Percentiles rank a stretch among this genome's conserved stretches.
phyloP scores from a whole-genome alignment of 2,329 filamentous ascomycete genomes.

The Talaromyces piceae region DNA sequence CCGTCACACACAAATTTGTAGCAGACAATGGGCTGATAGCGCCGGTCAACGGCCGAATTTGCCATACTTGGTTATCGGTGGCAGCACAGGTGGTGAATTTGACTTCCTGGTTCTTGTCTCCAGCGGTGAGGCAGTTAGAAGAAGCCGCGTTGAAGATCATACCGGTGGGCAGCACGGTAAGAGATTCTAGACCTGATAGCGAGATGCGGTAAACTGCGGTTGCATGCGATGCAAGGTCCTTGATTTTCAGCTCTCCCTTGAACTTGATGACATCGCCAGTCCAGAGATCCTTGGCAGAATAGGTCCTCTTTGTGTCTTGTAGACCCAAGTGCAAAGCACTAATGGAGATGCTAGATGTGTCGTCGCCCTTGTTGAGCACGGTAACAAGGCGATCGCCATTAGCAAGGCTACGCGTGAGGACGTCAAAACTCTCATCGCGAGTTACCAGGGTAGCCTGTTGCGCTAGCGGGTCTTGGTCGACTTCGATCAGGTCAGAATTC shows the following conservation, averaged over 20 bases:
- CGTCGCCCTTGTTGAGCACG: constrained; percentile 38
- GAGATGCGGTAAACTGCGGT: constrained; percentile 40
- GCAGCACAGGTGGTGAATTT: constrained; percentile 33
- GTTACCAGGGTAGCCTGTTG: constrained; percentile 44
- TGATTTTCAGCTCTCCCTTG: constrained; percentile 18
- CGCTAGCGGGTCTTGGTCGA: constrained; percentile 38
- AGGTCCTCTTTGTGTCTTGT: constrained; percentile 17
- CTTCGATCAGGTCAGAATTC: constrained; percentile 36
- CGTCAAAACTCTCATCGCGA: constrained; percentile 37
- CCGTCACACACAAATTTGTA: constrained; percentile 26
- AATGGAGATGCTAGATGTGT: constrained; percentile 23
- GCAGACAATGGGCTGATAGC: constrained; percentile 33
- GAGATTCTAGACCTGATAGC: constrained; percentile 17
- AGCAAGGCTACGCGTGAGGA: constrained; percentile 40
- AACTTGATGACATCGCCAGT: constrained; percentile 24
- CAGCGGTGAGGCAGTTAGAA: constrained; percentile 36
- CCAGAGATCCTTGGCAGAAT: constrained; percentile 39
- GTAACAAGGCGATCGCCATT: constrained; percentile 44
- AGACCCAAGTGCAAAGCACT: constrained; percentile 33
- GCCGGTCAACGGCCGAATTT: constrained; percentile 22
- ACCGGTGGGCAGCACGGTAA: constrained; percentile 34
- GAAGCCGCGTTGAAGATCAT: constrained; percentile 46
- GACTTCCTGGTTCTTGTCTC: constrained; percentile 18
- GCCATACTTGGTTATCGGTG: constrained; percentile 39
- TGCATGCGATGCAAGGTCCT: constrained; percentile 29